Evolutionary conservation across 768 basidiomycete genomes (phyloP).

Genomic region (Tulasnella sp.): DNA sequence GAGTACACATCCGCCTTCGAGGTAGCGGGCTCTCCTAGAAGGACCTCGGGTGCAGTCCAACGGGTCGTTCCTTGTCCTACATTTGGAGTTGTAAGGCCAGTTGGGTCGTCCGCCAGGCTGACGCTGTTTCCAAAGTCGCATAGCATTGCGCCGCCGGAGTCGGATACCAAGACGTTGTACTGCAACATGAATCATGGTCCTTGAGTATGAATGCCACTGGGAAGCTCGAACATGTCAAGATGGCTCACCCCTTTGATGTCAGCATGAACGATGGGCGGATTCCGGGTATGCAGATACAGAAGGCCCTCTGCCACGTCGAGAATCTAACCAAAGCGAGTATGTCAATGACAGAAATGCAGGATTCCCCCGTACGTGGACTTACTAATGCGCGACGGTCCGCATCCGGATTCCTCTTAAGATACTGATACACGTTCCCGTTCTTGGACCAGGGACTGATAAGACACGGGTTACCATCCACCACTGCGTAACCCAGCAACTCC

Average conservation of each 20-base stretch:
- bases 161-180: slow-evolving; percentile 3
- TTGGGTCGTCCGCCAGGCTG: neutral
- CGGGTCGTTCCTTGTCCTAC: neutral
- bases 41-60: slow-evolving; percentile 3
- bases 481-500: neutral
- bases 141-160: neutral
- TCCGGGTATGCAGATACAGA: neutral
- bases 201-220: neutral
- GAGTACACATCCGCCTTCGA: slow-evolving; percentile 8
- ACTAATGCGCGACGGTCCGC: neutral
- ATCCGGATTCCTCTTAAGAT: neutral
- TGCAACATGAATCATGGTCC: neutral
- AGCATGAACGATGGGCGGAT: neutral
- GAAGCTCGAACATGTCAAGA: neutral
- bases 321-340: neutral
- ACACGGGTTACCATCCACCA: neutral
- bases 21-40: neutral
- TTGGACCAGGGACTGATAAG: neutral
- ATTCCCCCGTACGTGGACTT: neutral
- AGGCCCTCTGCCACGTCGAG: neutral
- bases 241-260: slow-evolving; percentile 5
- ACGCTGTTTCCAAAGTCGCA: slow-evolving; percentile 5
- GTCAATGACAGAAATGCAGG: neutral
- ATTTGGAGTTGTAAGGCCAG: neutral
- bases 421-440: neutral